Evolutionary conservation across 768 basidiomycete species (phyloP), one percentile per base, ranked within the genome.

Genomic region (Psilocybe cubensis): DNA sequence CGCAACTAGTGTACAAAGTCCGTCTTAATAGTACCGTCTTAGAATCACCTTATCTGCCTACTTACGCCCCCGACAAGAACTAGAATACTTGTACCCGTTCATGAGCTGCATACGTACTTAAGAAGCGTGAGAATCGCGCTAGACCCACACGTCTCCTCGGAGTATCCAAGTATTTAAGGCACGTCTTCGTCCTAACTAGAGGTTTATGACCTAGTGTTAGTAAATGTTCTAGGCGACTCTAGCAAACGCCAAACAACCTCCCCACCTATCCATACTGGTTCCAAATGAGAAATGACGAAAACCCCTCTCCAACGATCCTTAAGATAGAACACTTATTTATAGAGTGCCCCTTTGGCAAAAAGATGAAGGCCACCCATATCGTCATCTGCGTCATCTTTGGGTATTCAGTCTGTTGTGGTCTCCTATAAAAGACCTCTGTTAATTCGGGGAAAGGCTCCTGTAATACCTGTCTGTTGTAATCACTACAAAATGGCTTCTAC

Each of bases 361-460:
- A 27, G 20, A 24, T 27, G 23, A n/a, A 18, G 35, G 44, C 46
- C 43, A 31, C 46, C 59, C 23, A 21, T 12, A 46, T 57, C 62
- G 62, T 63, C 62, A 63, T 63, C 21, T 5, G 48, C 62, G 62
- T 63, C 62, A 63, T 63, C 17, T 21, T 12, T 27, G 27, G 11
- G 27, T 4, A 10, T 27, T 24, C 11, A 33, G 24, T 31, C 35
- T 5, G 14, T n/a, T 31, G 24, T 21, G 8, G 24, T 6, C 38
- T n/a, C 17, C 18, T 51, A 51, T 51, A 51, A 38, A 51, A 38
- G 10, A 25, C 5, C 20, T 21, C 17, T 43, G 2, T 42, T 14
- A 4, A 14, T 27, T 29, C n/a, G n/a, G n/a, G n/a, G n/a, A 38
- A 21, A 4, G n/a, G 1, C 20, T 41, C 10, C 20, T 24, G 7